Conservation (phyloP, 2,329 filamentous ascomycete species). For the Fusarium sp. region DNA sequence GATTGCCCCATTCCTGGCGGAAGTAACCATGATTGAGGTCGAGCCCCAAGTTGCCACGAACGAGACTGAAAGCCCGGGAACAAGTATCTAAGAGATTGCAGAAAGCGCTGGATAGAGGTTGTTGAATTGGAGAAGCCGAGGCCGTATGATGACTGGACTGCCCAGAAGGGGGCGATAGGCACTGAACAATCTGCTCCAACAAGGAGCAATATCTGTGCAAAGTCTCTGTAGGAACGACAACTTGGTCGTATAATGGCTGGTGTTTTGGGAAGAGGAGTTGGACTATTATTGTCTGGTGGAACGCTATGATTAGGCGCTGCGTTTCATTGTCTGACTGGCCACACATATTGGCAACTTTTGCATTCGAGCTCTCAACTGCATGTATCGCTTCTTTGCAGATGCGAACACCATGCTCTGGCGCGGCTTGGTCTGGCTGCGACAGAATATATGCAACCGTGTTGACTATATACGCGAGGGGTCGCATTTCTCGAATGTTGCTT, state of each 20-base stretch:
- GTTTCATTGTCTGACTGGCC: slow-evolving; percentile 40
- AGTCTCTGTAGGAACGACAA: slow-evolving; percentile 37
- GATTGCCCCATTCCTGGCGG: slow-evolving; percentile 39
- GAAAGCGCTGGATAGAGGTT: slow-evolving; percentile 45
- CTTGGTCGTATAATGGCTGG: slow-evolving; percentile 31
- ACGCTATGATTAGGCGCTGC: slow-evolving; percentile 44
- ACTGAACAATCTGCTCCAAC: slow-evolving; percentile 45
- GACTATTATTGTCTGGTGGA: slow-evolving; percentile 51
- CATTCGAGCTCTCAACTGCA: slow-evolving; percentile 43
- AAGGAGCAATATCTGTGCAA: slow-evolving; percentile 47
- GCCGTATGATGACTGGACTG: slow-evolving; percentile 38
- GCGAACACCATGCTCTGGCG: slow-evolving; percentile 37
- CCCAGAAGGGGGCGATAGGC: slow-evolving; percentile 36
- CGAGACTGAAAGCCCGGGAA: slow-evolving; percentile 44
- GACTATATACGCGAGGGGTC: slow-evolving; percentile 50
- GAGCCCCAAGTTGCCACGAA: slow-evolving; percentile 36
- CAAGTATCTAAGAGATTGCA: slow-evolving; percentile 49
- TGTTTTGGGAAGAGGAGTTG: slow-evolving; percentile 49
- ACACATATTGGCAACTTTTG: neutral
- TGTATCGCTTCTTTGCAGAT: slow-evolving; percentile 47
- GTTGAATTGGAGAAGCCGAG: slow-evolving; percentile 35
- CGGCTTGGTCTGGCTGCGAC: slow-evolving; percentile 33
- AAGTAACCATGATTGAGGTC: slow-evolving; percentile 37
- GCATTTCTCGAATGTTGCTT: slow-evolving; percentile 50
- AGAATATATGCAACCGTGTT: slow-evolving; percentile 48